A percentile compares a stretch with the other conserved stretches of the same genome.
phyloP scores from a whole-genome alignment of 2,329 filamentous ascomycete species.

The Xylariaceae sp. region DNA sequence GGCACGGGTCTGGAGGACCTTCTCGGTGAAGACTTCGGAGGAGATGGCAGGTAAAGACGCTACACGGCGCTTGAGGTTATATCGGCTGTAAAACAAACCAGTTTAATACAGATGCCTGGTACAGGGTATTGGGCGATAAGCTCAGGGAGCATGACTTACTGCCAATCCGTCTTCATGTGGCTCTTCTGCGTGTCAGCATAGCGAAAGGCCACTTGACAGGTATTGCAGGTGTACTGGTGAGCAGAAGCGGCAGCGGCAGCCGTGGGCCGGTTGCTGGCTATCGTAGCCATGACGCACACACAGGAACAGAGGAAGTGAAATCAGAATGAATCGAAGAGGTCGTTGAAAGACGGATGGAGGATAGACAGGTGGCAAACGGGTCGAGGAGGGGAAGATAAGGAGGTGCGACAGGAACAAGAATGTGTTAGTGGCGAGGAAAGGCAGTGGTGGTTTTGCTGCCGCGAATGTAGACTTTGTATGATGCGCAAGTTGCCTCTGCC shows the following conservation, averaged over 20 bases:
- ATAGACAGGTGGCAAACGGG: too few relatives aligned
- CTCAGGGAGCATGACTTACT: constrained; percentile 56
- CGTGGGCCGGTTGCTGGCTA: constrained; percentile 35
- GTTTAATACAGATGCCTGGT: constrained; percentile 3
- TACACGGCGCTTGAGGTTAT: constrained; percentile 93
- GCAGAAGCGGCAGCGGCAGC: constrained; percentile 40
- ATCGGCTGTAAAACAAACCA: constrained; percentile 57
- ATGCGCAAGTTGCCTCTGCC: too few relatives aligned
- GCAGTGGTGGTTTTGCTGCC: too few relatives aligned
- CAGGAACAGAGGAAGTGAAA: too few relatives aligned
- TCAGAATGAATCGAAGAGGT: too few relatives aligned
- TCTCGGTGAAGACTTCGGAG: constrained; percentile 91
- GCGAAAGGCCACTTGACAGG: constrained; percentile 93
- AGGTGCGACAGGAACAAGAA: too few relatives aligned
- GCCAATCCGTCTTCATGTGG: constrained; percentile 99
- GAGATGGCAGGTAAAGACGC: constrained; percentile 86
- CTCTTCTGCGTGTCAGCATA: constrained; percentile 88
- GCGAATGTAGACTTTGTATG: too few relatives aligned
- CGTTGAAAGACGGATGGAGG: too few relatives aligned
- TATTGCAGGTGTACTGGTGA: constrained; percentile 97
- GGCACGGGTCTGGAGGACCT: constrained; percentile 87
- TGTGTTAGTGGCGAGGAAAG: too few relatives aligned
- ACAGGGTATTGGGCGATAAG: background rate
- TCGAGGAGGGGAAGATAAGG: too few relatives aligned
- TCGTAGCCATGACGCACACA: constrained; percentile 46